phyloP scores from a whole-genome alignment of 345 rosid species.

The Atalantia buxifolia region DNA sequence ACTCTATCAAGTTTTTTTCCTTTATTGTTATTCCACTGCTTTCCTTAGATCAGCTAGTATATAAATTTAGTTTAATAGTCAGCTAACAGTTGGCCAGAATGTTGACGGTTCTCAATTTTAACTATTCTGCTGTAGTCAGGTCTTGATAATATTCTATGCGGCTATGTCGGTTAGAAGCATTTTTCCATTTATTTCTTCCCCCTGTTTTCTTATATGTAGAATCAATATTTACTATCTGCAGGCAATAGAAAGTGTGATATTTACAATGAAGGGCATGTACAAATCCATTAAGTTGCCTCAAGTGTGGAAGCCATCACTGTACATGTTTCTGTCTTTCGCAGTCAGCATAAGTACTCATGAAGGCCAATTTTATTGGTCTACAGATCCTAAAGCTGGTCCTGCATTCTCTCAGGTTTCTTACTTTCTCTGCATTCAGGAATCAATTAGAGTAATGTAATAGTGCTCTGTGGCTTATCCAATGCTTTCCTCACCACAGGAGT shows the following conservation, averaged over 20 bases:
- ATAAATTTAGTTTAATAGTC: neutral
- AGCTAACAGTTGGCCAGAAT: neutral
- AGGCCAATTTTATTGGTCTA: constrained; percentile 85
- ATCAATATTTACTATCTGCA: constrained; percentile 17
- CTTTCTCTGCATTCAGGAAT: neutral
- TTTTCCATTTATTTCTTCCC: neutral
- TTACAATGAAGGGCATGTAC: constrained; percentile 51
- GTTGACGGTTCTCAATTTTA: neutral
- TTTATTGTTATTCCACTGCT: neutral
- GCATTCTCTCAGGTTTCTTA: constrained; percentile 66
- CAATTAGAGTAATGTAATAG: neutral
- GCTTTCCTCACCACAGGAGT: constrained; percentile 39
- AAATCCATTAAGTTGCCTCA: constrained; percentile 62
- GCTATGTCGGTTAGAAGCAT: neutral
- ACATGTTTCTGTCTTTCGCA: constrained; percentile 70
- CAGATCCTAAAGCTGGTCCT: constrained; percentile 74
- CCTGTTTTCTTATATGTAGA: neutral
- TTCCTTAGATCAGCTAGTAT: neutral
- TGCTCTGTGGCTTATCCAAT: neutral
- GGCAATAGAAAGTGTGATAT: constrained; percentile 41
- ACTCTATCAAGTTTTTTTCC: neutral
- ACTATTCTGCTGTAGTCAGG: neutral
- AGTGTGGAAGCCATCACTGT: constrained; percentile 87
- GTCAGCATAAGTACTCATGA: constrained; percentile 79
- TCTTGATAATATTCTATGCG: neutral